Evolutionary conservation across 805 yeast species (phyloP), one percentile per base, ranked within the genome.

Genomic region (Starmerella stigmatis): DNA sequence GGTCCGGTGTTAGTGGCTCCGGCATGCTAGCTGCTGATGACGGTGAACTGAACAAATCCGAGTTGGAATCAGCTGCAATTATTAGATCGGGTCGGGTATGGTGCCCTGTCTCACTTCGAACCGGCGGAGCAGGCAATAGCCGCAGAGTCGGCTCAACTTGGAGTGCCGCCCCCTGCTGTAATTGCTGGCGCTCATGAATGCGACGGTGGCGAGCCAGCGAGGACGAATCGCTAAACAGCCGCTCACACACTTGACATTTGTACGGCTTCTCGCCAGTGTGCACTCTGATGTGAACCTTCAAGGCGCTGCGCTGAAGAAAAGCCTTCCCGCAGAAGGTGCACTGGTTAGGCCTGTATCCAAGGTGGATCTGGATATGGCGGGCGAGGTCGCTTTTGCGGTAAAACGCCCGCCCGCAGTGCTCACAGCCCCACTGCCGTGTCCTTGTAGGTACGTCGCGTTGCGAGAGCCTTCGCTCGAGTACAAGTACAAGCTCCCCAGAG

Each of bases 231-330:
- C 65, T 59, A 44, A 63, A 63, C n/a, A 58, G 56, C 21, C 64
- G 58, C 22, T 47, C 52, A 47, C 69, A 65, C 9, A 56, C 51
- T 12, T 66, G 61, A 59, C 86, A 80, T 44, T 65, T 64, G 58
- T 75, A 80, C 8, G 86, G 86, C 53, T 79, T 79, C 56, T 78
- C 86, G 13, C 86, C 86, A 0, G 86, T 79, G 60, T 86, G 95
- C 6, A 83, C 80, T 53, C 84, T 74, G 52, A 72, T 68, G 61
- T 86, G 95, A 3, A 88, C 85, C 51, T 78, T 80, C 45, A 85
- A 66, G 1, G 94, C 84, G 8, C 86, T 79, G 7, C 94, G 86
- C 57, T 94, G 73, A 54, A 83, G 79, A 65, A 86, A 86, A 43
- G 75, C 77, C 59, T 85, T 84, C 38, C 75, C 71, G 60, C 95